Conservation (phyloP, 306 rosid species). For the Neltuma alba region DNA sequence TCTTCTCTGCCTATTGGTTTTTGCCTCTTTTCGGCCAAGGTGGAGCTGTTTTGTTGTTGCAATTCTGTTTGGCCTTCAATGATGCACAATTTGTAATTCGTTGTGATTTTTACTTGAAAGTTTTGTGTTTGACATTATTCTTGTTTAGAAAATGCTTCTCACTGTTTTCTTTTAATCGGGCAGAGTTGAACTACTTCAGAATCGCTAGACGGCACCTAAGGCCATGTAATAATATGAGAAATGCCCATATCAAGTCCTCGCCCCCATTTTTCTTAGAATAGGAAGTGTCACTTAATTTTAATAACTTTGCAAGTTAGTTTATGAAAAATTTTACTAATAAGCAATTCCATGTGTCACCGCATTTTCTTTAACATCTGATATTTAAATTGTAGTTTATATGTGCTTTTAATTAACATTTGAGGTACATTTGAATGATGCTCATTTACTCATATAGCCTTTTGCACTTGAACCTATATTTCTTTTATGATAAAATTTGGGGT, state of each 20-base stretch:
- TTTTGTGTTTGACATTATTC: not conserved
- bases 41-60: not conserved
- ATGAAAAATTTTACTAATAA: not conserved
- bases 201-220: not conserved
- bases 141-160: not conserved
- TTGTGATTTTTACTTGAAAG: not conserved
- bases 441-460: not conserved
- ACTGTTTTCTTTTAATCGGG: not conserved
- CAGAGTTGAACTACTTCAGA: not conserved
- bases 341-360: slow-evolving; percentile 7
- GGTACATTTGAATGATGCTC: not conserved
- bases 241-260: not conserved
- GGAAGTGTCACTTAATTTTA: not conserved
- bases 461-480: not conserved
- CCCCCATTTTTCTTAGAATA: not conserved
- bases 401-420: not conserved
- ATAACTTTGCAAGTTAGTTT: not conserved
- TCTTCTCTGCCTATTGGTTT: not conserved
- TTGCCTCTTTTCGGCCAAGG: not conserved
- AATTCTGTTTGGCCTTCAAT: not conserved
- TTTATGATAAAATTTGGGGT: not conserved
- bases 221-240: not conserved
- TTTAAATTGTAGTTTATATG: not conserved
- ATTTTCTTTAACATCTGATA: not conserved
- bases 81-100: not conserved